Evolutionary conservation across 139 green algal species (phyloP).

Genomic region (Tetradesmus lagerheimii): DNA sequence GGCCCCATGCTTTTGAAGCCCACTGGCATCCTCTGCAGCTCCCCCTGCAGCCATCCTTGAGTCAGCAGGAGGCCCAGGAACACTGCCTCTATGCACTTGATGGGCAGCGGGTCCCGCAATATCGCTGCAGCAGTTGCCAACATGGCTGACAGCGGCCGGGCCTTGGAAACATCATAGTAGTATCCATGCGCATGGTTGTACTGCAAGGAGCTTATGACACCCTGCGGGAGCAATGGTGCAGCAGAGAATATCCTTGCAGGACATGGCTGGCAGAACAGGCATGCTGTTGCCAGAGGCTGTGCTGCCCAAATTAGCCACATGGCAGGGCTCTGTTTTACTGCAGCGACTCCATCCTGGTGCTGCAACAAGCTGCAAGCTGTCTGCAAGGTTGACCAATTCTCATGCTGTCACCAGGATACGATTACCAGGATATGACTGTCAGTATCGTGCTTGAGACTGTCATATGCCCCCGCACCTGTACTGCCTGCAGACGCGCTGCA

Average conservation of each 20-base stretch:
- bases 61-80: slow-evolving; percentile 62
- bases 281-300: background rate
- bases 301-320: background rate
- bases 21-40: slow-evolving; percentile 65
- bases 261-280: background rate
- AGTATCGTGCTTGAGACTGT: too few species aligned
- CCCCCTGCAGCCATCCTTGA: slow-evolving; percentile 53
- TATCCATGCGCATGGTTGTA: slow-evolving; percentile 73
- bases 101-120: slow-evolving; percentile 64
- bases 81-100: slow-evolving; percentile 64
- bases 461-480: slow-evolving; percentile 46
- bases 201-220: slow-evolving; percentile 61
- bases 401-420: too few species aligned
- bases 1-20: slow-evolving; percentile 70
- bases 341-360: too few species aligned
- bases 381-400: too few species aligned
- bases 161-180: slow-evolving; percentile 72
- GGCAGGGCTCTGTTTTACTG: background rate
- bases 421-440: too few species aligned
- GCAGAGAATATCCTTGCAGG: background rate
- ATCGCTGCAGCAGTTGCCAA: slow-evolving; percentile 64
- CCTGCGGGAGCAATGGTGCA: slow-evolving; percentile 48
- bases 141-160: slow-evolving; percentile 62
- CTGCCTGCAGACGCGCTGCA: slow-evolving; percentile 41
- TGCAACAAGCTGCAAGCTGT: too few species aligned